Evolutionary conservation across 306 rosid genomes (phyloP).

Genomic region (Albizia julibrissin): DNA sequence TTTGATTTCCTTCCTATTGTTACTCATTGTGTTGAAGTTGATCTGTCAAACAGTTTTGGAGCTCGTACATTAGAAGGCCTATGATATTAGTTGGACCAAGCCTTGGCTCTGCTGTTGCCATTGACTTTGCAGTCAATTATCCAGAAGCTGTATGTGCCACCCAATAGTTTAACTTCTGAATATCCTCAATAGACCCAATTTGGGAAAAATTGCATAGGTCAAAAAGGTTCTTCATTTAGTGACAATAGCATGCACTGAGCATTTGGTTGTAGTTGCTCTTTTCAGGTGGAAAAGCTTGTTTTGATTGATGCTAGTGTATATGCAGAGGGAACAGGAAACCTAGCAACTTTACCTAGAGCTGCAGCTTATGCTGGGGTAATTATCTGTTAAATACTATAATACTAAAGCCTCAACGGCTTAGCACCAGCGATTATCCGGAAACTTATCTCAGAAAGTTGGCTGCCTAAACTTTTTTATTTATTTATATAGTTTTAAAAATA

Average conservation of each 20-base stretch:
- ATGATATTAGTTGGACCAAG: constrained; percentile 95
- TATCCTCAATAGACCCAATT: constrained; percentile 1
- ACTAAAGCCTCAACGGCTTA: constrained; percentile 6
- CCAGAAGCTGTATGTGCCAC: constrained; percentile 83
- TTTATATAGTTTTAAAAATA: neutral
- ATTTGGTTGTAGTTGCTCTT: constrained; percentile 40
- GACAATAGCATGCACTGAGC: constrained; percentile 29
- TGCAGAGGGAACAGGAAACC: constrained; percentile 75
- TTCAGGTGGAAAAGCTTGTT: constrained; percentile 90
- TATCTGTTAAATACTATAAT: constrained; percentile 22
- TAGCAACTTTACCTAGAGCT: constrained; percentile 65
- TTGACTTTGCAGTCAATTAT: constrained; percentile 81
- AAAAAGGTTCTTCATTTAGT: constrained; percentile 12
- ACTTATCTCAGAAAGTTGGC: constrained; percentile 2
- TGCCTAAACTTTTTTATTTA: neutral
- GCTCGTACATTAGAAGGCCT: constrained; percentile 69
- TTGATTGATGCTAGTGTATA: constrained; percentile 94
- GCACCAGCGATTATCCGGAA: neutral
- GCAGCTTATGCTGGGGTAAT: constrained; percentile 85
- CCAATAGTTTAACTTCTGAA: constrained; percentile 33
- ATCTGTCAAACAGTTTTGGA: constrained; percentile 76
- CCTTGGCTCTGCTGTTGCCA: constrained; percentile 97
- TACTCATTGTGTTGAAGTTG: constrained; percentile 33
- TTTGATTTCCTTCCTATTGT: constrained; percentile 18
- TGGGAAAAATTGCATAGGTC: neutral